These are phyloP conservation scores for Colletotrichum spinosum DNA, from an alignment of 2,329 filamentous ascomycete genomes.

Conservation along the genomic window DNA sequence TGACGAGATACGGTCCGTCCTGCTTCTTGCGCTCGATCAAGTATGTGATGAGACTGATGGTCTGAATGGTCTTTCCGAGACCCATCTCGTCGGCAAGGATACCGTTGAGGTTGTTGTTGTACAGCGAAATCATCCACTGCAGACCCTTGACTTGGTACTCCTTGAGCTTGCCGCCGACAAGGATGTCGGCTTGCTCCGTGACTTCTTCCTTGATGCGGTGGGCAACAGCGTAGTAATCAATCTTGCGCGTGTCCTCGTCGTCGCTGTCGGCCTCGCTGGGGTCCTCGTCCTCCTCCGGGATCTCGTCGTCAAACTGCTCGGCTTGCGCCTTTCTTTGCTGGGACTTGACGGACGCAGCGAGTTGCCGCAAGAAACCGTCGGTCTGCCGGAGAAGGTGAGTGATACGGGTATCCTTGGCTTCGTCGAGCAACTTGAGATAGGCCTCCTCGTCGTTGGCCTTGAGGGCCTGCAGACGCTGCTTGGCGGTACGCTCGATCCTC, in stretches of 20 bases:
- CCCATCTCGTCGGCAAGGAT: slow-evolving; percentile 99
- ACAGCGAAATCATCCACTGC: slow-evolving; percentile 99
- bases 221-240: slow-evolving; percentile 98
- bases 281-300: slow-evolving; percentile 69
- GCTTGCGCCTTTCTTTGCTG: slow-evolving; percentile 85
- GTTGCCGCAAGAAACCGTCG: slow-evolving; percentile 95
- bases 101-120: slow-evolving; percentile 99
- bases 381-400: slow-evolving; percentile 97
- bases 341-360: slow-evolving; percentile 92
- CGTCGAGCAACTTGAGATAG: slow-evolving; percentile 96
- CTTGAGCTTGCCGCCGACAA: slow-evolving; percentile 93
- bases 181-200: slow-evolving; percentile 81
- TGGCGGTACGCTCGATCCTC: slow-evolving; percentile 95
- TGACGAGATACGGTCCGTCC: slow-evolving; percentile 92
- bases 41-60: slow-evolving; percentile 96
- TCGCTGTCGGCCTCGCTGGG: slow-evolving; percentile 76
- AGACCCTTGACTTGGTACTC: slow-evolving; percentile 99
- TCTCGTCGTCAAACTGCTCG: slow-evolving; percentile 77
- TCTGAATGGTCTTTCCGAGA: slow-evolving; percentile 99
- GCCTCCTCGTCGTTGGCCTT: slow-evolving; percentile 99
- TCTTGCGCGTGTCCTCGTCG: slow-evolving; percentile 81
- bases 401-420: slow-evolving; percentile 99
- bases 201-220: slow-evolving; percentile 96
- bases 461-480: slow-evolving; percentile 98
- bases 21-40: slow-evolving; percentile 96